phyloP scores from a whole-genome alignment of 768 basidiomycete species.

The Leccinum disarticulatum region DNA sequence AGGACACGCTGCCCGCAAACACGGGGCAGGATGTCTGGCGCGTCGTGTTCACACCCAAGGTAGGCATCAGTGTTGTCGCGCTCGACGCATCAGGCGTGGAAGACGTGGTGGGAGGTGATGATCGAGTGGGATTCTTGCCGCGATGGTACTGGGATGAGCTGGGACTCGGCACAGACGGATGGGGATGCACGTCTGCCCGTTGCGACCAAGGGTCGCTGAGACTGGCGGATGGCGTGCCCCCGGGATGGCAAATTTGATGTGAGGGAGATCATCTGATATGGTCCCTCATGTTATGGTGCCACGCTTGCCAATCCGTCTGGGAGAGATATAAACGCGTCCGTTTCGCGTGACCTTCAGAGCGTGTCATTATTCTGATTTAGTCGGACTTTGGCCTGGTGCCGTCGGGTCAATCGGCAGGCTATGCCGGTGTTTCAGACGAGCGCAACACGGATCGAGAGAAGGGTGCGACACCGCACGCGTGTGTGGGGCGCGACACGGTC shows the following conservation, averaged over 20 bases:
- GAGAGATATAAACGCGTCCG: constrained; percentile 19
- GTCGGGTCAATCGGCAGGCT: constrained; percentile 13
- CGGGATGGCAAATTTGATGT: constrained; percentile 26
- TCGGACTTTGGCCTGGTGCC: constrained; percentile 24
- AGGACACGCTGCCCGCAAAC: constrained; percentile 31
- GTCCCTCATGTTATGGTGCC: constrained; percentile 14
- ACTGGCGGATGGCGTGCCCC: constrained; percentile 12
- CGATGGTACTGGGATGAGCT: constrained; percentile 55
- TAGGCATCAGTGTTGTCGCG: constrained; percentile 50
- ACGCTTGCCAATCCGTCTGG: constrained; percentile 8
- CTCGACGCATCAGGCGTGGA: constrained; percentile 50
- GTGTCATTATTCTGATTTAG: constrained; percentile 25
- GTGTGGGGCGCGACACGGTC: neutral
- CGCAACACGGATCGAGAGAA: constrained; percentile 3
- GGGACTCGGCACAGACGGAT: neutral
- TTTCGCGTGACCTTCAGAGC: constrained; percentile 27
- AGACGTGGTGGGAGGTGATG: constrained; percentile 66
- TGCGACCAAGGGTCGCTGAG: neutral
- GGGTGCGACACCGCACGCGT: neutral
- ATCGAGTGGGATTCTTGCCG: constrained; percentile 78
- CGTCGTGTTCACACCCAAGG: constrained; percentile 58
- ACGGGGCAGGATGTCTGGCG: constrained; percentile 59
- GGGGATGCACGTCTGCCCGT: constrained; percentile 8
- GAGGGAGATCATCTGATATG: constrained; percentile 21
- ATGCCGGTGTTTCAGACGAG: constrained; percentile 17